Evolutionary conservation across 352 stramenopile genomes (phyloP), one percentile per base, ranked within the genome.

Genomic region (Phytophthora citrophthora): DNA sequence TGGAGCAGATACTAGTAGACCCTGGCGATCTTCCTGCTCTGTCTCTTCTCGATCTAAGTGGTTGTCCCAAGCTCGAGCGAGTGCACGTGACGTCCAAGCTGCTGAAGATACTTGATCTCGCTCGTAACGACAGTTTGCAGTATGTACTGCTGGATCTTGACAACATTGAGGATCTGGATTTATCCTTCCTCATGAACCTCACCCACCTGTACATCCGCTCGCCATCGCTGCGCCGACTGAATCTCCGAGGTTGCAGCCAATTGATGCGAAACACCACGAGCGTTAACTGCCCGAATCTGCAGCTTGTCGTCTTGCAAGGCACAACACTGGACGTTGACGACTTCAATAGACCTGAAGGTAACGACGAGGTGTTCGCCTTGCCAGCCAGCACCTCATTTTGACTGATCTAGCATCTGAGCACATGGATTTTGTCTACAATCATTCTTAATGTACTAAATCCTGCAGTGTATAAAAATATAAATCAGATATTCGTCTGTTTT

Each of bases 121-220:
- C 70, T 10, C 52, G 77, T 8, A 89, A 79, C 34, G 62, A 76
- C 27, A 62, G 69, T 13, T 64, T 91, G 29, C 68, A 86, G 55
- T 69, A 68, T 44, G 24, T 86, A 15, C 31, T 87, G 10, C 65
- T 91, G 27, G 72, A 90, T 46, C 29, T 91, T 2, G 59, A 75
- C 24, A 31, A 26, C 1, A 53, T 68, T 1, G 60, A 49, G n/a
- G 41, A 55, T 0, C 58, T 91, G 15, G 74, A 93, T 39, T 55
- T 91, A 49, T 89, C 84, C n/a, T 88, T 81, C 24, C 63, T 91
- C 27, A 82, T 82, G 62, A 72, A 67, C 13, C 61, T 93, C 44
- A 83, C 68, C 20, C 70, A 89, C 27, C 46, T 91, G 46, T 81
- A 78, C 44, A 66, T 93, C 26, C 73, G 71, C 16, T 81, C 80